Percentiles rank a stretch among this genome's conserved stretches.
These are phyloP conservation scores for Rhytidhysteron rufulum DNA, from an alignment of 2,329 filamentous ascomycete genomes.

Conservation along the genomic window DNA sequence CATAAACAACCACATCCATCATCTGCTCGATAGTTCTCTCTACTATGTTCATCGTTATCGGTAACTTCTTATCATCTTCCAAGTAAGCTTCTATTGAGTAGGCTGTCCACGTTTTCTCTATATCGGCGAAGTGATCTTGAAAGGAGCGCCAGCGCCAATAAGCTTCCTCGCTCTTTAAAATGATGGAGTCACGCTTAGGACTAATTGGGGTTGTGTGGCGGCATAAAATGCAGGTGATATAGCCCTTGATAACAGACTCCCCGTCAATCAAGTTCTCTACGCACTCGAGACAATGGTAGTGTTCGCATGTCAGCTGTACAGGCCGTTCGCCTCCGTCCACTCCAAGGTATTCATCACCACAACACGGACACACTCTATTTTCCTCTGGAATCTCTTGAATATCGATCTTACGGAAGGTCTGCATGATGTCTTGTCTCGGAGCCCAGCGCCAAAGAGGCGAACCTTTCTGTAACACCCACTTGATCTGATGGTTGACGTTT, in stretches of 20 bases:
- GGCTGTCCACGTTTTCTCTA: background rate
- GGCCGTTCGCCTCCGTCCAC: background rate
- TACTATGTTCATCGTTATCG: background rate
- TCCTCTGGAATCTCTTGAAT: background rate
- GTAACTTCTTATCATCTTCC: background rate
- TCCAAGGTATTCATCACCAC: background rate
- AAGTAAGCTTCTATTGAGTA: background rate
- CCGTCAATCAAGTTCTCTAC: background rate
- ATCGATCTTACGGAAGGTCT: background rate
- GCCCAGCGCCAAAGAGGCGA: background rate
- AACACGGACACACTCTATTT: background rate
- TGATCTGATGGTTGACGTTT: background rate
- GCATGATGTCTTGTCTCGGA: background rate
- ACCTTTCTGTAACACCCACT: background rate
- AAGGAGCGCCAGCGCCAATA: background rate
- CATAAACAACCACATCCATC: background rate
- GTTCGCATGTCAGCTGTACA: background rate
- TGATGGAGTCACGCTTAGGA: background rate
- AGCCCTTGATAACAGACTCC: background rate
- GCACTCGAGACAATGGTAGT: background rate
- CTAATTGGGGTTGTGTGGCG: background rate
- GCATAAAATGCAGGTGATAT: background rate
- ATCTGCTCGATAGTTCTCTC: background rate
- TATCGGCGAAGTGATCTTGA: background rate
- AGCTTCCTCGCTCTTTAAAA: background rate